Evolutionary conservation across 2,329 filamentous ascomycete genomes (phyloP).

Genomic region (Periconia sp.): DNA sequence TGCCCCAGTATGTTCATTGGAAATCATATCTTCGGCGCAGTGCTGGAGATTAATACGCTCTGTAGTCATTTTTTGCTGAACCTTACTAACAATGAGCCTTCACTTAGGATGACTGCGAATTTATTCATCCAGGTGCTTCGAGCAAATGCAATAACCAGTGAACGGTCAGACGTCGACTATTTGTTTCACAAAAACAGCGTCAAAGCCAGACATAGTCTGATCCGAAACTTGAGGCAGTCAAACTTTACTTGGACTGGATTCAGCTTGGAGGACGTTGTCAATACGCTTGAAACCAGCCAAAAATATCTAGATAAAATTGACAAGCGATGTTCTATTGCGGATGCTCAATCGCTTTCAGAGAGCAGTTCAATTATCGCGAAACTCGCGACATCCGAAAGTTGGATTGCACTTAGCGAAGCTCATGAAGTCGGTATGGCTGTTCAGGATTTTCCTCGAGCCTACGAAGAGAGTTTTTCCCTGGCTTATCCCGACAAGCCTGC

Average conservation of each 20-base stretch:
- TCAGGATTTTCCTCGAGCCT: constrained; percentile 64
- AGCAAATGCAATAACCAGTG: constrained; percentile 85
- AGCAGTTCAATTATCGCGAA: constrained; percentile 67
- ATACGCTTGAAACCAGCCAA: constrained; percentile 66
- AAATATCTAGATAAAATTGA: constrained; percentile 67
- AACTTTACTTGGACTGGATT: constrained; percentile 88
- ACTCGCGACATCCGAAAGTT: constrained; percentile 63
- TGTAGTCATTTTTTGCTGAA: background rate
- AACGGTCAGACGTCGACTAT: constrained; percentile 81
- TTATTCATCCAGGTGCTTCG: constrained; percentile 82
- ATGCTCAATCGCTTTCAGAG: constrained; percentile 61
- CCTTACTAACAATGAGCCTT: background rate
- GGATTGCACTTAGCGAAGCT: constrained; percentile 66
- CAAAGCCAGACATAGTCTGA: constrained; percentile 66
- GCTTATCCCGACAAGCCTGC: constrained; percentile 49
- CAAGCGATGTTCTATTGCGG: constrained; percentile 61
- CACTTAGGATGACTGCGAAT: constrained; percentile 65
- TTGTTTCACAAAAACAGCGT: constrained; percentile 80
- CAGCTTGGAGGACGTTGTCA: constrained; percentile 62
- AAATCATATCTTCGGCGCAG: background rate
- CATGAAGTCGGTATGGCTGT: constrained; percentile 81
- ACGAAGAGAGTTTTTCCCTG: constrained; percentile 69
- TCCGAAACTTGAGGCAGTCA: constrained; percentile 78
- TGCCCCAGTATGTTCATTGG: constrained; percentile 2
- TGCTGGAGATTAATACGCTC: no score